Conservation (phyloP, 805 yeast species). For the Ogataea siamensis region DNA sequence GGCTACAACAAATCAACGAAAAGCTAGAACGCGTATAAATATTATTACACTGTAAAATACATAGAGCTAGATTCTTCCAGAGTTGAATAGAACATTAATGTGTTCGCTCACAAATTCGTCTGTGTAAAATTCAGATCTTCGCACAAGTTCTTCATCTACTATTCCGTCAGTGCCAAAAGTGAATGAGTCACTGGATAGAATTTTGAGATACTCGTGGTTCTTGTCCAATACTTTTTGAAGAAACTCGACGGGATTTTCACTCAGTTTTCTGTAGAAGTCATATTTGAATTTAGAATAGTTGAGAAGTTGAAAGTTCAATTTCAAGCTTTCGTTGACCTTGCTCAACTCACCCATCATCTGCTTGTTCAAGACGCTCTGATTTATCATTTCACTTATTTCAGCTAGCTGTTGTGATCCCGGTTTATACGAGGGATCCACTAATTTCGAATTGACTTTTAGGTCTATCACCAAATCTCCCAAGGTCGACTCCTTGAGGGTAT, state of each 20-base stretch:
- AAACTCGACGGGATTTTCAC: slow-evolving; percentile 75
- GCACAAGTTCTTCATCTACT: slow-evolving; percentile 78
- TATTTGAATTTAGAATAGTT: slow-evolving; percentile 63
- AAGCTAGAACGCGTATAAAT: slow-evolving; percentile 4
- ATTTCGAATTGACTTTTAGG: slow-evolving; percentile 51
- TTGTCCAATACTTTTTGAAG: slow-evolving; percentile 72
- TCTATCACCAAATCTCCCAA: slow-evolving; percentile 81
- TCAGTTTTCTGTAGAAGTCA: slow-evolving; percentile 71
- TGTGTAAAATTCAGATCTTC: slow-evolving; percentile 79
- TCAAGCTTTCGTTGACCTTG: slow-evolving; percentile 36
- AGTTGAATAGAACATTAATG: slow-evolving; percentile 67
- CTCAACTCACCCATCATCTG: slow-evolving; percentile 39
- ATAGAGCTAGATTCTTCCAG: slow-evolving; percentile 41
- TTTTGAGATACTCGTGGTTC: slow-evolving; percentile 81
- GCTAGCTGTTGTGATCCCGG: slow-evolving; percentile 35
- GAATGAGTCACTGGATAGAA: slow-evolving; percentile 71
- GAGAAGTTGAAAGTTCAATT: slow-evolving; percentile 50
- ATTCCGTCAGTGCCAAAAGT: slow-evolving; percentile 33
- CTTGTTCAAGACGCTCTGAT: slow-evolving; percentile 43
- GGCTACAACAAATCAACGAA: slow-evolving; percentile 20
- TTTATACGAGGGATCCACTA: slow-evolving; percentile 39
- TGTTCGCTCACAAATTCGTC: slow-evolving; percentile 79
- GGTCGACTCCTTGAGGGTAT: slow-evolving; percentile 74
- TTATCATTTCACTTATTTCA: slow-evolving; percentile 42
- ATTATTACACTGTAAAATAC: slow-evolving; percentile 9